Evolutionary conservation across 108 stramenopile species (phyloP), one percentile per base, ranked within the genome.

Genomic region (Fragilaria radians): DNA sequence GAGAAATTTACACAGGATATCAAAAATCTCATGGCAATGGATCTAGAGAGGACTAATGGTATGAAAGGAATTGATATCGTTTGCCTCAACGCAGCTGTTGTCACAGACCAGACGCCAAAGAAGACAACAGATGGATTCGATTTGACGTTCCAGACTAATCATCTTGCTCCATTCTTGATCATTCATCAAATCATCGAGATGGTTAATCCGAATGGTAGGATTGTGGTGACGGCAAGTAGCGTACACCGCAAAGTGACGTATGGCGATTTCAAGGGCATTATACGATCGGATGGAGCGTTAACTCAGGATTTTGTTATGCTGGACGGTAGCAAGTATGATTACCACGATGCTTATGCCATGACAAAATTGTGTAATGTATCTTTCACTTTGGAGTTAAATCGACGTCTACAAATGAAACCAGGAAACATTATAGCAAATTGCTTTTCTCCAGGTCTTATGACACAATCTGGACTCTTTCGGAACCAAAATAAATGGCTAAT

Each of bases 101-200:
- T 74, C 24, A 32, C 55, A 1, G 54, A 71, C 0, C 68, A 68
- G 30, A 24, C 25, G 14, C 34, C 55, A 22, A 48, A 61, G 23
- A 46, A 57, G 25, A 81, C 81, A 17, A 33, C 63, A 27, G 81
- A 86, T 52, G 78, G 74, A 27, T 66, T 80, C 34, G 85, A 86
- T 54, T 5, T 55, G 29, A 81, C 81, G 45, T 65, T 82, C 28
- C 78, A 74, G 46, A 78, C 70, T 14, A 86, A 86, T 63, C 74
- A 82, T 54, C 53, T 86, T 19, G 73, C 81, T 28, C 85, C 81
- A 27, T 86, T 80, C 54, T 28, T 77, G 36, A 72, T 86, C 7
- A 66, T 66, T 1, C 70, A 72, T 27, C 23, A 47, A 9, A 47
- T 81, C 11, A 26, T 55, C 22, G 50, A 59, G 28, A 66, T 60